Percentiles rank a stretch among this genome's conserved stretches.
Conservation (phyloP, 2,329 filamentous ascomycete genomes). For the Cordyceps javanica region DNA sequence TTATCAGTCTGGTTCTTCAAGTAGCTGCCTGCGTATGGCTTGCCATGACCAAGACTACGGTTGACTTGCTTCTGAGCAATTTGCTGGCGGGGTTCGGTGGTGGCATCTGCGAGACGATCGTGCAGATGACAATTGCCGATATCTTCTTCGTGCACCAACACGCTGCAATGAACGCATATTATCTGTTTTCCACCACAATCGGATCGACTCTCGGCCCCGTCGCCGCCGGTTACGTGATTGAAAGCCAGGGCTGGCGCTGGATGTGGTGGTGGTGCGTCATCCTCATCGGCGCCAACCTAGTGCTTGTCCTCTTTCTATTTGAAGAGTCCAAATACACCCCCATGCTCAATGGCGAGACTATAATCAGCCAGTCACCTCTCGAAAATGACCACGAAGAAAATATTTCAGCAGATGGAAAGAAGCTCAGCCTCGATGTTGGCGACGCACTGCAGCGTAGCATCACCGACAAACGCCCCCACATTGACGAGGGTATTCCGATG, state of each 20-base stretch:
- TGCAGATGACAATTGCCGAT: slow-evolving; percentile 42
- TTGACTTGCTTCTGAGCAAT: slow-evolving; percentile 37
- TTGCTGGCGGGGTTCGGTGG: slow-evolving; percentile 37
- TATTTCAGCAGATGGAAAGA: not conserved
- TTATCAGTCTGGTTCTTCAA: slow-evolving; percentile 33
- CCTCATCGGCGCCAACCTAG: slow-evolving; percentile 29
- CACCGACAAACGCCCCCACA: not conserved
- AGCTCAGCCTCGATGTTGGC: not conserved
- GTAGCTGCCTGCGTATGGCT: slow-evolving; percentile 31
- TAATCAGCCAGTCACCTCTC: not conserved
- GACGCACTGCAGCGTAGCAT: slow-evolving; percentile 11
- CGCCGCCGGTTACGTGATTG: slow-evolving; percentile 30
- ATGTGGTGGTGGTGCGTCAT: slow-evolving; percentile 41
- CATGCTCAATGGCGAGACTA: not conserved
- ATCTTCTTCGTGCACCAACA: slow-evolving; percentile 43
- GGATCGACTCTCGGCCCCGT: slow-evolving; percentile 30
- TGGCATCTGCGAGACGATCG: slow-evolving; percentile 35
- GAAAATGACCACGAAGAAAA: not conserved
- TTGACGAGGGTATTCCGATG: slow-evolving; percentile 25
- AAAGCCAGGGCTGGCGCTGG: slow-evolving; percentile 40
- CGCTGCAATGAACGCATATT: slow-evolving; percentile 41
- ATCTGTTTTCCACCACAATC: slow-evolving; percentile 16
- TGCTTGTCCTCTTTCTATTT: slow-evolving; percentile 37
- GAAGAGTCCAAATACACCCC: slow-evolving; percentile 28
- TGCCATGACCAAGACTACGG: slow-evolving; percentile 33